Evolutionary conservation across 2,329 filamentous ascomycete genomes (phyloP).

Genomic region (Curvularia sp.): DNA sequence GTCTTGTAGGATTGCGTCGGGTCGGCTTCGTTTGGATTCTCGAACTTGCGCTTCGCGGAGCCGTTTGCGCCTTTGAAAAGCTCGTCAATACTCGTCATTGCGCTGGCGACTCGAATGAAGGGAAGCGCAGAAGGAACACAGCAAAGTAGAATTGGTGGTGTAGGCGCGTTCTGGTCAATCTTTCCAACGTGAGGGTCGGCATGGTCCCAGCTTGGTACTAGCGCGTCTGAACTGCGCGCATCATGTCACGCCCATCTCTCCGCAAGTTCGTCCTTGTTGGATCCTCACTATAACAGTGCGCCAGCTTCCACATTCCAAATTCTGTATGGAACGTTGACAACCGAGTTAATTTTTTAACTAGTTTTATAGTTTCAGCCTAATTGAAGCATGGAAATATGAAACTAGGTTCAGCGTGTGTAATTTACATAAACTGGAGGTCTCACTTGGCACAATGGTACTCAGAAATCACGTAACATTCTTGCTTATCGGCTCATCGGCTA

Average conservation of each 20-base stretch:
- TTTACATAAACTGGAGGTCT: background rate
- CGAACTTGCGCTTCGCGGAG: constrained; percentile 65
- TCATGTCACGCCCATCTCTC: constrained; percentile 5
- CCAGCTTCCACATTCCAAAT: background rate
- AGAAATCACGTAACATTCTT: background rate
- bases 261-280: background rate
- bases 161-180: constrained; percentile 12
- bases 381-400: background rate
- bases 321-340: background rate
- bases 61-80: constrained; percentile 66
- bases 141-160: constrained; percentile 9
- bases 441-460: background rate
- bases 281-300: background rate
- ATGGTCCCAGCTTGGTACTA: constrained; percentile 14
- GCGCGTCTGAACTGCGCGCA: constrained; percentile 7
- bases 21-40: constrained; percentile 60
- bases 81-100: constrained; percentile 67
- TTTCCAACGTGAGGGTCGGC: constrained; percentile 5
- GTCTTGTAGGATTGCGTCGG: constrained; percentile 68
- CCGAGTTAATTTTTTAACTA: background rate
- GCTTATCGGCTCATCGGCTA: background rate
- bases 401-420: background rate
- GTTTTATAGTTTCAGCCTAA: background rate
- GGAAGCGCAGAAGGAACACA: background rate
- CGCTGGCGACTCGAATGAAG: background rate